Base-by-base conservation (phyloP, 192 early-diverging fungal species). In the Podila epicladia region DNA sequence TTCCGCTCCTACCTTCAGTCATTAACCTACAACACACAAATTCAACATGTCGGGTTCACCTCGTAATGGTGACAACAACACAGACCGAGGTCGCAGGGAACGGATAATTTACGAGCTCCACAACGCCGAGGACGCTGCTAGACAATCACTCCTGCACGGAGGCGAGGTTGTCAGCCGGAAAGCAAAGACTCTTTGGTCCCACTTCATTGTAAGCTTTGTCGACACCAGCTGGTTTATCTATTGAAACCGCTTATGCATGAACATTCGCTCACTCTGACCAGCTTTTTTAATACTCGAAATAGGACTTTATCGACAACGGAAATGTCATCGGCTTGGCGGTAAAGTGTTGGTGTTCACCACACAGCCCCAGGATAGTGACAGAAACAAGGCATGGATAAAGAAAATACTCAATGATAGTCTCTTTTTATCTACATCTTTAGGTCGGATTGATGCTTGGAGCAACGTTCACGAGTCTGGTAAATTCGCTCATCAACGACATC, bases 291-390 rank as follows among this genome's bases (percentile, higher is more conserved):
- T 41, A 41, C 41, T 13, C 13, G 4, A 45, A 45, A 9, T 68
- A 79, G 76, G 70, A 72, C 26, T 79, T 79, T 79, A 72, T 79
- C 32, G 76, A 79, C 61, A 79, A 79, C 41, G 76, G 70, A 22
- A 79, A 79, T 48, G 76, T 79, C 12, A 58, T 79, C 22, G 76
- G 70, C 19, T 29, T 79, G 17, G 76, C 76, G n/a, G 76, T 76
- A 60, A 51, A 63, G 7, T 8, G 32, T 9, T 3, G 20, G 26
- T 11, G 37, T 29, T 17, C 15, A 45, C 2, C 22, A 31, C 24
- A 45, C 35, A 9, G n/a, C 15, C 22, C 37, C 65, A 38, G 49
- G 65, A 67, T 35, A 13, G 28, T 26, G 13, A 37, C 51, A 57
- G 53, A 12, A 20, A 11, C 24, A 17, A 19, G 35, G 20, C 37